Evolutionary conservation across 2,329 filamentous ascomycete species (phyloP).

Genomic region (Aspergillaceae sp.): DNA sequence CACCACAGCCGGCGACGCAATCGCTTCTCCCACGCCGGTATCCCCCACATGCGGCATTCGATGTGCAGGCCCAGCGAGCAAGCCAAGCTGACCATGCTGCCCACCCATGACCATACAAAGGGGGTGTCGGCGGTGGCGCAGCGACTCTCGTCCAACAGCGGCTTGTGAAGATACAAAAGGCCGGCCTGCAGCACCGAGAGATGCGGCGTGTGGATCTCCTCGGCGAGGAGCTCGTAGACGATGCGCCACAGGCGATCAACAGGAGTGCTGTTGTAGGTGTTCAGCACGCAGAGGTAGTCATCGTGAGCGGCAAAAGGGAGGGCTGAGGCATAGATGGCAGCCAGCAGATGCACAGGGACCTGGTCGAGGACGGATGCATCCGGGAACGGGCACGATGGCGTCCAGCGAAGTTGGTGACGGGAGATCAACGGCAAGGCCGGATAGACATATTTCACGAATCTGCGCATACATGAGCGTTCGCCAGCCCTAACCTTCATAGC

Average conservation of each 20-base stretch:
- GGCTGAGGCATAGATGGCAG: constrained; percentile 26
- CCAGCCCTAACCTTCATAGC: background rate
- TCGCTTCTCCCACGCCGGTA: constrained; percentile 31
- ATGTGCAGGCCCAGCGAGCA: constrained; percentile 29
- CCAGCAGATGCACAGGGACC: constrained; percentile 21
- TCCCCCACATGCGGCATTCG: constrained; percentile 30
- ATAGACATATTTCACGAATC: constrained; percentile 23
- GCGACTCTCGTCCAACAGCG: constrained; percentile 11
- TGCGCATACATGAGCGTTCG: background rate
- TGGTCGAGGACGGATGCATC: constrained; percentile 12
- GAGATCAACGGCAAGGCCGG: constrained; percentile 25
- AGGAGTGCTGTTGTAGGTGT: constrained; percentile 19
- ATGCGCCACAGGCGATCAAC: constrained; percentile 22
- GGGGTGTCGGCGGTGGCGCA: constrained; percentile 23
- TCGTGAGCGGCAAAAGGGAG: constrained; percentile 26
- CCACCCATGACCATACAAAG: constrained; percentile 32
- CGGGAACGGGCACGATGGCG: constrained; percentile 10
- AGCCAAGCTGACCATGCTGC: constrained; percentile 26
- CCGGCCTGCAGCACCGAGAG: constrained; percentile 25
- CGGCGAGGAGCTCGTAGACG: constrained; percentile 21
- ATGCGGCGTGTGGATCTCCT: constrained; percentile 25
- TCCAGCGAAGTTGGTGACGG: constrained; percentile 20
- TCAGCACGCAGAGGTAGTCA: constrained; percentile 20
- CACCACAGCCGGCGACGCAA: constrained; percentile 33
- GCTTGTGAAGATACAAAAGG: constrained; percentile 24